Conservation (phyloP, 805 yeast species). For the Hanseniaspora osmophila region DNA sequence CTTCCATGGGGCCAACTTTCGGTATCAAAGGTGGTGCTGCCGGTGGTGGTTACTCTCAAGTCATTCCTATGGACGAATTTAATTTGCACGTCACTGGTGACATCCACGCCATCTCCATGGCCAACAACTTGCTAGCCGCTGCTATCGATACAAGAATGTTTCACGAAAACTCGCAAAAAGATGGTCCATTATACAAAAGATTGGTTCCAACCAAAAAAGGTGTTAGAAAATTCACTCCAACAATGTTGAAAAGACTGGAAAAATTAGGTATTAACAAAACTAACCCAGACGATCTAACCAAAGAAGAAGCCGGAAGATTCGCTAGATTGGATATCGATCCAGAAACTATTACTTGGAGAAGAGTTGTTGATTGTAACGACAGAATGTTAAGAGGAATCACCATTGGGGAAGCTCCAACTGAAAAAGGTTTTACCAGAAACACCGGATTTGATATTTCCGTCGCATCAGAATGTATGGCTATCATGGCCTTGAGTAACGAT, state of each 20-base stretch:
- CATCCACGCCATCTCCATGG: constrained; percentile 73
- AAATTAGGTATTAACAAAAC: constrained; percentile 59
- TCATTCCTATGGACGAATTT: constrained; percentile 80
- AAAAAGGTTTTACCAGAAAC: constrained; percentile 53
- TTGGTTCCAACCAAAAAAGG: constrained; percentile 68
- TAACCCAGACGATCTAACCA: constrained; percentile 57
- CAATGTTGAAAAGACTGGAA: constrained; percentile 51
- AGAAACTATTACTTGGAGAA: constrained; percentile 63
- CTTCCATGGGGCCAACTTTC: constrained; percentile 80
- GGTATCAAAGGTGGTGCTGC: constrained; percentile 89
- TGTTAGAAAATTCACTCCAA: constrained; percentile 46
- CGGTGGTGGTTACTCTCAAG: constrained; percentile 81
- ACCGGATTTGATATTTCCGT: constrained; percentile 79
- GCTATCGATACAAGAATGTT: constrained; percentile 79
- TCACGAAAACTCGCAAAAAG: constrained; percentile 65
- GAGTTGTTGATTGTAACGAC: constrained; percentile 78
- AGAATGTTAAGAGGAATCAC: constrained; percentile 68
- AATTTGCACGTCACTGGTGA: constrained; percentile 80
- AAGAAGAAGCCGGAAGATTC: constrained; percentile 49
- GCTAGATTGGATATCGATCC: constrained; percentile 68
- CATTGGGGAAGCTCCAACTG: constrained; percentile 71
- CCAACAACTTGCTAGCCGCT: constrained; percentile 69
- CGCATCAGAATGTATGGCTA: constrained; percentile 80
- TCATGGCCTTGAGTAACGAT: constrained; percentile 58
- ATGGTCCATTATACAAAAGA: constrained; percentile 59